phyloP scores from a whole-genome alignment of 495 filamentous ascomycete species.

The Massariosphaeria phaeospora region DNA sequence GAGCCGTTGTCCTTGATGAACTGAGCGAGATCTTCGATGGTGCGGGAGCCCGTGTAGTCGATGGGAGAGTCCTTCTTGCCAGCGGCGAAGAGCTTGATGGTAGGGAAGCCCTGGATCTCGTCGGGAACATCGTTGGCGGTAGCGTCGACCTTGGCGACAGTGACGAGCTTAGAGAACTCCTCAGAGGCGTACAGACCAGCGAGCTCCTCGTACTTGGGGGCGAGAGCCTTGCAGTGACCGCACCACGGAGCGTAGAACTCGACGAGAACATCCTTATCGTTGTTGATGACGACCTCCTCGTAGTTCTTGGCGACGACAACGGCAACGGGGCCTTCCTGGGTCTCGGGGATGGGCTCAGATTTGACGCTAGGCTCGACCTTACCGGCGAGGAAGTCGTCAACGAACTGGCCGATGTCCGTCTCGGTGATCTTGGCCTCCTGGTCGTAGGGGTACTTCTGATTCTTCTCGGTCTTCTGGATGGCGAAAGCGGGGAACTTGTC shows the following conservation, averaged over 20 bases:
- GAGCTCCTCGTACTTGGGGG: slow-evolving; percentile 76
- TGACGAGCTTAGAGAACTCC: slow-evolving; percentile 75
- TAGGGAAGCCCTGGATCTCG: slow-evolving; percentile 96
- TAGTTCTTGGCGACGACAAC: slow-evolving; percentile 93
- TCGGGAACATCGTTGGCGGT: slow-evolving; percentile 96
- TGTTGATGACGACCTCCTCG: slow-evolving; percentile 84
- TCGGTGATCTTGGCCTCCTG: slow-evolving; percentile 74
- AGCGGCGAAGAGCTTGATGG: slow-evolving; percentile 96
- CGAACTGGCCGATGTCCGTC: slow-evolving; percentile 74
- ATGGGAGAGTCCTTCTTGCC: slow-evolving; percentile 79
- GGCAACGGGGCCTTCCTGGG: slow-evolving; percentile 81
- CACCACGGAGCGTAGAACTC: slow-evolving; percentile 99
- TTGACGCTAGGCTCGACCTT: slow-evolving; percentile 95
- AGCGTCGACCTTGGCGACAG: slow-evolving; percentile 92
- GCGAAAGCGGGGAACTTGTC: slow-evolving; percentile 95
- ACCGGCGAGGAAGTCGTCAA: slow-evolving; percentile 79
- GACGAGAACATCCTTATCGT: slow-evolving; percentile 92
- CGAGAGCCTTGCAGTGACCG: slow-evolving; percentile 94
- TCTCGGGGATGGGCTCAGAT: slow-evolving; percentile 95
- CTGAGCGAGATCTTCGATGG: slow-evolving; percentile 85
- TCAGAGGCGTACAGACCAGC: slow-evolving; percentile 68
- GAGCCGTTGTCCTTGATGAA: slow-evolving; percentile 96
- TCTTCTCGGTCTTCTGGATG: slow-evolving; percentile 94
- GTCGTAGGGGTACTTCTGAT: slow-evolving; percentile 93
- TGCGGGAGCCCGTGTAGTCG: slow-evolving; percentile 83